These are phyloP conservation scores for Trichoderma endophyticum DNA, from an alignment of 2,329 filamentous ascomycete species.

Conservation along the genomic window DNA sequence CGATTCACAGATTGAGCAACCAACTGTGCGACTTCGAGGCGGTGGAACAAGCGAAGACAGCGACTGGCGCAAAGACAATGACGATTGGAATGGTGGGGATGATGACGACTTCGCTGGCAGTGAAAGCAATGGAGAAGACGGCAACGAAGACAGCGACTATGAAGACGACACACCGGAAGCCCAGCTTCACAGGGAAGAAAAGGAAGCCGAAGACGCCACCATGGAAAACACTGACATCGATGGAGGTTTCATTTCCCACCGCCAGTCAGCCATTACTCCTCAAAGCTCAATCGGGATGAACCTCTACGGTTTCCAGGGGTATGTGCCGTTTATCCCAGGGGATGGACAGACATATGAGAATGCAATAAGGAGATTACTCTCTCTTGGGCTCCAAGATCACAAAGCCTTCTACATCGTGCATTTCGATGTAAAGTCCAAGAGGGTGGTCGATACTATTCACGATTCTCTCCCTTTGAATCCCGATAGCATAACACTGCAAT, in stretches of 20 bases:
- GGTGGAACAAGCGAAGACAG: not conserved
- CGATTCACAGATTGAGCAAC: not conserved
- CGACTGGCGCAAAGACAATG: not conserved
- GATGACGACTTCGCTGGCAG: not conserved
- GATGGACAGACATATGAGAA: slow-evolving; percentile 23
- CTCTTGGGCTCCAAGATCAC: slow-evolving; percentile 7
- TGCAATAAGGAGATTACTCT: slow-evolving; percentile 27
- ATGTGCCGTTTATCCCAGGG: slow-evolving; percentile 25
- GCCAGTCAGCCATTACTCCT: not conserved
- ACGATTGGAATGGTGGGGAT: not conserved
- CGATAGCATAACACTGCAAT: not conserved
- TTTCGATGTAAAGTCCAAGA: slow-evolving; percentile 10
- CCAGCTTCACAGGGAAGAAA: too few species aligned
- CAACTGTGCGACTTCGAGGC: slow-evolving; percentile 3
- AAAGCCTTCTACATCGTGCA: slow-evolving; percentile 15
- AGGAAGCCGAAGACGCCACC: not conserved
- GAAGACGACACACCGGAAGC: not conserved
- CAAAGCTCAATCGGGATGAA: not conserved
- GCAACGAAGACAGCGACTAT: not conserved
- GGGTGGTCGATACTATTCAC: not conserved
- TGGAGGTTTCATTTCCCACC: not conserved
- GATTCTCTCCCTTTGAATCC: slow-evolving; percentile 1
- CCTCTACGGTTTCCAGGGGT: slow-evolving; percentile 34
- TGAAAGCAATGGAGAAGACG: not conserved
- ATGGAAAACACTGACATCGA: not conserved